Conservation (phyloP, 768 basidiomycete species). For the Lyophyllum semitale region DNA sequence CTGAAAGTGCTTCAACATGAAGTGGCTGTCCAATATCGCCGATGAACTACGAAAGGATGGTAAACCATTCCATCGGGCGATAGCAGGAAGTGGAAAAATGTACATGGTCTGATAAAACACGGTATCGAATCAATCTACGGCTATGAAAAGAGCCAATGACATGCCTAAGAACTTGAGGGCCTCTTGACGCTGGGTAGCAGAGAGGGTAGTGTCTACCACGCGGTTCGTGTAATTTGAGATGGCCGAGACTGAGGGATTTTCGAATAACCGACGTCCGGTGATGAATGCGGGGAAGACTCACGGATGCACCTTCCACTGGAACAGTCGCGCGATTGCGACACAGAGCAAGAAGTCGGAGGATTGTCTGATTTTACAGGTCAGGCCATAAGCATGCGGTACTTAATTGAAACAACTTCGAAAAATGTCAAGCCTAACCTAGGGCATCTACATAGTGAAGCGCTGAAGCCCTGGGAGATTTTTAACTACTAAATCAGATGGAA, state of each 20-base stretch:
- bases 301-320: slow-evolving; percentile 37
- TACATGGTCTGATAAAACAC: slow-evolving; percentile 30
- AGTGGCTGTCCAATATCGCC: slow-evolving; percentile 54
- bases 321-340: slow-evolving; percentile 49
- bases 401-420: neutral
- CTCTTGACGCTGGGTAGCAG: slow-evolving; percentile 44
- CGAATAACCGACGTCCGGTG: slow-evolving; percentile 13
- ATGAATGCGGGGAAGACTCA: slow-evolving; percentile 28
- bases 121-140: neutral
- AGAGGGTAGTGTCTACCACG: slow-evolving; percentile 43
- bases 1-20: slow-evolving; percentile 43
- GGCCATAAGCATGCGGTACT: neutral
- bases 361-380: slow-evolving; percentile 29
- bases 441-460: slow-evolving; percentile 54
- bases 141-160: slow-evolving; percentile 2
- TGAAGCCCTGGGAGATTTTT: slow-evolving; percentile 31
- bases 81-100: slow-evolving; percentile 1
- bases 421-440: slow-evolving; percentile 31
- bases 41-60: slow-evolving; percentile 33
- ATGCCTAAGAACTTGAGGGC: slow-evolving; percentile 54
- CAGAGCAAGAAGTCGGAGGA: slow-evolving; percentile 49
- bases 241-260: slow-evolving; percentile 40
- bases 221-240: slow-evolving; percentile 60
- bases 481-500: neutral
- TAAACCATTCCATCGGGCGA: neutral